phyloP scores from a whole-genome alignment of 225 moss, liverwort and hornwort species.

The Pseudoscleropodium purum region DNA sequence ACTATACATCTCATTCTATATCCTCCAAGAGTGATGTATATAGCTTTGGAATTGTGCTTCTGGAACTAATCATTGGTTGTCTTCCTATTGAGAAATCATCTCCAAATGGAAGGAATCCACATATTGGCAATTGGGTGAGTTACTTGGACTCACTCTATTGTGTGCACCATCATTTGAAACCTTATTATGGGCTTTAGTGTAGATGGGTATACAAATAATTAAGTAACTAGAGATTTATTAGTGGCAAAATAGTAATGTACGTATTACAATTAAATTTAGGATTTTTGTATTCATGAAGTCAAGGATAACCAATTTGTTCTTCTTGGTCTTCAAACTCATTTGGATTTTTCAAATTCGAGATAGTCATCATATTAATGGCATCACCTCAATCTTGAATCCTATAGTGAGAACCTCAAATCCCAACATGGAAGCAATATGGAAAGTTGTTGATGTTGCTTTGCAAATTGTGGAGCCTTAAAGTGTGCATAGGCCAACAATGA shows the following conservation, averaged over 20 bases:
- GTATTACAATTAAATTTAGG: no score
- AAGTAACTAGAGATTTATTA: background rate
- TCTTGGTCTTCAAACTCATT: no score
- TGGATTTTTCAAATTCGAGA: no score
- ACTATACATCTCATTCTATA: background rate
- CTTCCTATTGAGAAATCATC: background rate
- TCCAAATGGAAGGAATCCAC: background rate
- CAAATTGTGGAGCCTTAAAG: slow-evolving; percentile 14
- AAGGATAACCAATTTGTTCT: background rate
- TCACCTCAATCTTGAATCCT: no score
- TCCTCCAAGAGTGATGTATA: background rate
- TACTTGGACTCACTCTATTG: no score
- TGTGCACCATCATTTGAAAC: background rate
- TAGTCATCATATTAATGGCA: no score
- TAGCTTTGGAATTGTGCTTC: background rate
- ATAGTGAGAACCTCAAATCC: no score
- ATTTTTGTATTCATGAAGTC: no score
- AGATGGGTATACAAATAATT: background rate
- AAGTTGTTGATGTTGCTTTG: slow-evolving; percentile 41
- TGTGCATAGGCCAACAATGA: background rate
- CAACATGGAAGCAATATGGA: background rate
- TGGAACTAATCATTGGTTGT: background rate
- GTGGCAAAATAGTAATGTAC: background rate
- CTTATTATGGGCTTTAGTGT: background rate
- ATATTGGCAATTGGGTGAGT: background rate